Percentiles rank a stretch among this genome's conserved stretches.
Conservation (phyloP, 441 rosid genomes). For the Melastoma candidum region DNA sequence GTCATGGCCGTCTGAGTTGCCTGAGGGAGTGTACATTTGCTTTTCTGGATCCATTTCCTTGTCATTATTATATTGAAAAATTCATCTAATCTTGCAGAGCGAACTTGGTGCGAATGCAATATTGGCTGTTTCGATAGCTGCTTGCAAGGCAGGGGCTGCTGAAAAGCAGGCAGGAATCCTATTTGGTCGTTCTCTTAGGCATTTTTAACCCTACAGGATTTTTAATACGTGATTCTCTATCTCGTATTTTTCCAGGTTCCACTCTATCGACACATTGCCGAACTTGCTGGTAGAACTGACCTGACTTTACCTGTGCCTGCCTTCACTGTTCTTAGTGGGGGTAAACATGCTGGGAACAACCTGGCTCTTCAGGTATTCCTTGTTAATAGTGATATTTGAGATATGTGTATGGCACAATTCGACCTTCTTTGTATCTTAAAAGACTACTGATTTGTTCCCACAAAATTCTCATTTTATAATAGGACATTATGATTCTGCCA, state of each 20-base stretch:
- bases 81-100: constrained; percentile 28
- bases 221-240: neutral
- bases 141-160: constrained; percentile 99
- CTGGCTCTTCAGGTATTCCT: constrained; percentile 66
- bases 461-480: neutral
- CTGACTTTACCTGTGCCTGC: constrained; percentile 84
- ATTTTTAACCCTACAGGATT: constrained; percentile 1
- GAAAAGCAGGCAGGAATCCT: constrained; percentile 63
- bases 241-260: constrained; percentile 48
- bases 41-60: neutral
- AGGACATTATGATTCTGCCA: constrained; percentile 94
- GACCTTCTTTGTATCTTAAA: no score
- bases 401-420: no score
- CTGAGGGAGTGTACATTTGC: neutral
- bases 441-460: no score
- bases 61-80: neutral
- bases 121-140: constrained; percentile 93
- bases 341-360: constrained; percentile 76
- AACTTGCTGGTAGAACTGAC: constrained; percentile 64
- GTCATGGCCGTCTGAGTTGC: no score
- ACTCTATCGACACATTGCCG: constrained; percentile 80
- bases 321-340: constrained; percentile 89
- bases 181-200: neutral
- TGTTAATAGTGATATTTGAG: neutral
- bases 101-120: constrained; percentile 96